Evolutionary conservation across 2,329 filamentous ascomycete species (phyloP), one percentile per base, ranked within the genome.

Genomic region (Trichoderma sp.): DNA sequence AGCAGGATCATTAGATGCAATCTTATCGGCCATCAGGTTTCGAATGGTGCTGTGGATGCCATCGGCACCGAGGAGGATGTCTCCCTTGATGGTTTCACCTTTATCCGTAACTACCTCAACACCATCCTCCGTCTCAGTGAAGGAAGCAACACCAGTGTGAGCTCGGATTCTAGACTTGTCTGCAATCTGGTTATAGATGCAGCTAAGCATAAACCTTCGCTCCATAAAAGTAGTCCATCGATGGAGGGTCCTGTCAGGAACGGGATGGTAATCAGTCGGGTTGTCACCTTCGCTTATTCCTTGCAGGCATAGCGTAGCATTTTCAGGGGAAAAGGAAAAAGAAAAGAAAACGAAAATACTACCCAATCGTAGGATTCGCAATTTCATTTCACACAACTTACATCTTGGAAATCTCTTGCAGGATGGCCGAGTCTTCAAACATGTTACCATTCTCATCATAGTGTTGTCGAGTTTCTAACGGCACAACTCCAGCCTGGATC

Each of bases 11-110:
- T 55, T 61, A 3, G 17, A n/a, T n/a, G 66, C 26, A 36, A 68
- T 15, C 5, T 61, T 43, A 34, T 68, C 55, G 6, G 66, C 66
- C 55, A 68, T 58, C 32, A 70, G 15, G 2, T 32, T 61, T 23
- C 66, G 66, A 26, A 68, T 57, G 23, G 66, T 78, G 72, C 82
- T 84, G 72, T 82, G 80, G 6, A 81, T 80, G 15, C 83, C 83
- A 72, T 85, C 84, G 9, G 82, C 81, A 8, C 82, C 83, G 30
- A 84, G 76, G 13, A 83, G 70, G 26, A 85, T 74, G 0, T 80
- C 82, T 0, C 73, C 34, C 71, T 79, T 79, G 1, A 74, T 65
- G 0, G 76, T 75, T 8, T 81, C 81, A 69, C 83, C 81, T 3
- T 73, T 75, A 43, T 79, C 80, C 6, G 73, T 73, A 11, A 82